phyloP scores from a whole-genome alignment of 164 flowering plant genomes.

The Brasenia schreberi region DNA sequence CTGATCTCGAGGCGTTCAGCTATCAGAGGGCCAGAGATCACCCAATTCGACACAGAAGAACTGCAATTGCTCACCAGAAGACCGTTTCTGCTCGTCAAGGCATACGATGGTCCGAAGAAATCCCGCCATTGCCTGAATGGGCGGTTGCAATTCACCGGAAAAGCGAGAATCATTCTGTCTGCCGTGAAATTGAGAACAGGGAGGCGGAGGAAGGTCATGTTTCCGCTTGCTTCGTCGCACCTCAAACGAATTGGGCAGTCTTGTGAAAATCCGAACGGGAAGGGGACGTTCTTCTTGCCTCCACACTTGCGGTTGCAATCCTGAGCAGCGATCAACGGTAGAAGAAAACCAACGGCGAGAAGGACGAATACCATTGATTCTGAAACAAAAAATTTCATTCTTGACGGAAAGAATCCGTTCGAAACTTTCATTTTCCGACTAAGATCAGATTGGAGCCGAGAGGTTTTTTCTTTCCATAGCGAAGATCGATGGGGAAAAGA shows the following conservation, averaged over 20 bases:
- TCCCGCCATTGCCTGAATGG: constrained; percentile 9
- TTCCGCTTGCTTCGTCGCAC: constrained; percentile 18
- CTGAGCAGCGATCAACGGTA: background rate
- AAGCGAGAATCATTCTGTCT: constrained; percentile 21
- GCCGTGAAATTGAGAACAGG: constrained; percentile 20
- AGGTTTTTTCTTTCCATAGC: background rate
- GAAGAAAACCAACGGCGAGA: background rate
- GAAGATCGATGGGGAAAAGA: too few relatives aligned
- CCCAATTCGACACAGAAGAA: constrained; percentile 11
- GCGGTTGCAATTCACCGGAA: constrained; percentile 45
- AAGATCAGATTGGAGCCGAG: background rate
- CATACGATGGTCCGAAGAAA: constrained; percentile 34
- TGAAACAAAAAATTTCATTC: background rate
- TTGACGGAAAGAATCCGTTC: background rate
- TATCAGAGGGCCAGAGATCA: constrained; percentile 18
- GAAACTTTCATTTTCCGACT: background rate
- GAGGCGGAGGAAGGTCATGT: constrained; percentile 23
- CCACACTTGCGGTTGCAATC: constrained; percentile 27
- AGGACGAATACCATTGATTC: background rate
- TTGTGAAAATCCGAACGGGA: constrained; percentile 68
- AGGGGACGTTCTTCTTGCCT: constrained; percentile 16
- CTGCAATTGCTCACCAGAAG: constrained; percentile 40
- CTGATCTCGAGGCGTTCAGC: constrained; percentile 18
- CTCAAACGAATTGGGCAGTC: constrained; percentile 41
- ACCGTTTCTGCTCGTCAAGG: constrained; percentile 42